Evolutionary conservation across 176 grass and related monocot species (phyloP).

Genomic region (Oryza australiensis): DNA sequence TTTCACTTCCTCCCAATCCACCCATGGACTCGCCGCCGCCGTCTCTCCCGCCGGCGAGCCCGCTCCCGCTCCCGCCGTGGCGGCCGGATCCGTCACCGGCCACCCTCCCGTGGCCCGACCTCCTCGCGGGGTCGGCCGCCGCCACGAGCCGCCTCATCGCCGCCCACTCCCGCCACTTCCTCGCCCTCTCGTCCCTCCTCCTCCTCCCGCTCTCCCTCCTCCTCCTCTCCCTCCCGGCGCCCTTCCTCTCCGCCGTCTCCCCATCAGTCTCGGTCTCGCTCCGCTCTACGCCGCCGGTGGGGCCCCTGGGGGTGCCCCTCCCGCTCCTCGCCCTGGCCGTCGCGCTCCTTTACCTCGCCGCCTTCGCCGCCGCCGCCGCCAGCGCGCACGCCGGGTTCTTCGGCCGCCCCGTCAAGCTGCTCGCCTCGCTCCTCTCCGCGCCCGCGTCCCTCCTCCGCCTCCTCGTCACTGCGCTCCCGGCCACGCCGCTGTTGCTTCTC

Average conservation of each 20-base stretch:
- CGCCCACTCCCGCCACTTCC: constrained; percentile 46
- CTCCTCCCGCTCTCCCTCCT: constrained; percentile 41
- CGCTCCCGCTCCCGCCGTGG: neutral
- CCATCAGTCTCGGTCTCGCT: constrained; percentile 29
- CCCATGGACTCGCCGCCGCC: neutral
- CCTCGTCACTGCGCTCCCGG: constrained; percentile 5
- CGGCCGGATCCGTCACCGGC: neutral
- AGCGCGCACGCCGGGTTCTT: constrained; percentile 47
- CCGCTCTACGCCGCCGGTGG: neutral
- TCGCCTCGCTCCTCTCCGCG: constrained; percentile 22
- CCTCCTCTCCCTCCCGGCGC: constrained; percentile 28
- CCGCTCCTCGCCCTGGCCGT: neutral
- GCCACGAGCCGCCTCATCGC: constrained; percentile 35
- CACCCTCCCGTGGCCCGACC: constrained; percentile 35
- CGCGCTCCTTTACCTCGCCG: constrained; percentile 31
- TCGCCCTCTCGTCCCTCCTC: constrained; percentile 41
- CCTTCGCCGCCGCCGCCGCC: constrained; percentile 17
- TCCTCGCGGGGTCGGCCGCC: neutral
- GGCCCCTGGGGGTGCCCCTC: neutral
- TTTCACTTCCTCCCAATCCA: neutral
- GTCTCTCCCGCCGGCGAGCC: no score
- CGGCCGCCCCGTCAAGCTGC: constrained; percentile 35
- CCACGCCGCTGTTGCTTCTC: constrained; percentile 15
- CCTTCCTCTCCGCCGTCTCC: neutral
- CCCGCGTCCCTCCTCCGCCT: constrained; percentile 29